These are phyloP conservation scores for Ustilago hordei DNA, from an alignment of 1,284 basidiomycete species.

Conservation along the genomic window DNA sequence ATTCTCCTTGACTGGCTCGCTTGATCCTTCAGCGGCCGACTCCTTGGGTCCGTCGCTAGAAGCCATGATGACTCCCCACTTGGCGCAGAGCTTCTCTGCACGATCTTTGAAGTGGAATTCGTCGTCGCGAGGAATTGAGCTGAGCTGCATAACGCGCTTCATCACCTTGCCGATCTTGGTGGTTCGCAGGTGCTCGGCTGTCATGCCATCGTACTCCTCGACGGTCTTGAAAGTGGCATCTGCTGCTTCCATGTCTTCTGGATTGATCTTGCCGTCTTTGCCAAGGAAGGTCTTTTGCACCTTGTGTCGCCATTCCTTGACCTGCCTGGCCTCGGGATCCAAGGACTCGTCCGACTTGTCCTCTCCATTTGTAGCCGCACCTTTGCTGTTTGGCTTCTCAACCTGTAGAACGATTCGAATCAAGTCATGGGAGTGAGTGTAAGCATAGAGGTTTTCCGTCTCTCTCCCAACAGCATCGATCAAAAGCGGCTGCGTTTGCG, in stretches of 20 bases:
- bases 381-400: constrained; percentile 42
- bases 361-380: constrained; percentile 67
- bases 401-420: background rate
- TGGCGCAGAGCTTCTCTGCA: constrained; percentile 71
- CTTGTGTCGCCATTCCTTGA: constrained; percentile 82
- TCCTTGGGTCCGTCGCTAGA: constrained; percentile 19
- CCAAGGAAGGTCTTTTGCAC: constrained; percentile 86
- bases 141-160: constrained; percentile 86
- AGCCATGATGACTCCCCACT: constrained; percentile 62
- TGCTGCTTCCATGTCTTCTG: constrained; percentile 72
- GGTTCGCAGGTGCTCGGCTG: constrained; percentile 82
- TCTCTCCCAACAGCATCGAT: background rate
- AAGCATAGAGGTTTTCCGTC: background rate
- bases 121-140: constrained; percentile 80
- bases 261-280: constrained; percentile 70
- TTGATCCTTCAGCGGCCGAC: constrained; percentile 11
- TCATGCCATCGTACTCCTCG: constrained; percentile 83
- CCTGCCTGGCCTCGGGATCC: constrained; percentile 75
- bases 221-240: constrained; percentile 84
- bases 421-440: background rate
- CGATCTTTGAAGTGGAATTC: constrained; percentile 88
- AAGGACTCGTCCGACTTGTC: constrained; percentile 72
- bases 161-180: constrained; percentile 99
- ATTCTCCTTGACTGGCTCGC: constrained; percentile 29
- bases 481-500: background rate